Evolutionary conservation across 2,329 filamentous ascomycete genomes (phyloP).

Genomic region (Trichoderma oligosporum): DNA sequence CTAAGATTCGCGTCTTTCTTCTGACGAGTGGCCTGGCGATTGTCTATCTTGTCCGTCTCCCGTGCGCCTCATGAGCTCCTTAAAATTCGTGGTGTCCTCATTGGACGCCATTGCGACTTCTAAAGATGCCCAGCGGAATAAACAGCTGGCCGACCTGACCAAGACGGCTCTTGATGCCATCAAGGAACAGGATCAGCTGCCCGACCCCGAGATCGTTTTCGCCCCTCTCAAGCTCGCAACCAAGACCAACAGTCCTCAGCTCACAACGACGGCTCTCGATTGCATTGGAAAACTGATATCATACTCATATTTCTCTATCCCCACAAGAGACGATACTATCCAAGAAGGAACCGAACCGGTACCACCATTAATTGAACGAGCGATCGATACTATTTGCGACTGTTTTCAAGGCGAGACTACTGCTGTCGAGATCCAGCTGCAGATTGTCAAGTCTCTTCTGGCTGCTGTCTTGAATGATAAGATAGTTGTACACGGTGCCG

Average conservation of each 20-base stretch:
- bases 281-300: conserved; percentile 99
- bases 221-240: conserved; percentile 86
- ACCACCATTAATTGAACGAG: conserved; percentile 86
- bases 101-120: conserved; percentile 87
- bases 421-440: conserved; percentile 84
- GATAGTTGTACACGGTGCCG: conserved; percentile 95
- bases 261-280: conserved; percentile 88
- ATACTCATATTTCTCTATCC: conserved; percentile 93
- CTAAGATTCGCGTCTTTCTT: conserved; percentile 18
- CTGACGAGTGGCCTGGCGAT: conserved; percentile 9
- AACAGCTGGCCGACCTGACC: conserved; percentile 76
- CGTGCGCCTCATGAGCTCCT: conserved; percentile 69
- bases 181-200: conserved; percentile 76
- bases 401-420: conserved; percentile 98
- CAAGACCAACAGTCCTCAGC: conserved; percentile 75
- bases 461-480: conserved; percentile 97
- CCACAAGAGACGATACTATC: conserved; percentile 44
- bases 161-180: conserved; percentile 80
- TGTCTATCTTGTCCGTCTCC: conserved; percentile 21
- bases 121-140: conserved; percentile 84
- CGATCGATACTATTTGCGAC: conserved; percentile 98
- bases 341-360: conserved; percentile 40
- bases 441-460: conserved; percentile 95
- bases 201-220: conserved; percentile 90
- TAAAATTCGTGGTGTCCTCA: conserved; percentile 92